Evolutionary conservation across 2,329 filamentous ascomycete genomes (phyloP), one percentile per base, ranked within the genome.

Genomic region (Graphiopsis chlorocephala): DNA sequence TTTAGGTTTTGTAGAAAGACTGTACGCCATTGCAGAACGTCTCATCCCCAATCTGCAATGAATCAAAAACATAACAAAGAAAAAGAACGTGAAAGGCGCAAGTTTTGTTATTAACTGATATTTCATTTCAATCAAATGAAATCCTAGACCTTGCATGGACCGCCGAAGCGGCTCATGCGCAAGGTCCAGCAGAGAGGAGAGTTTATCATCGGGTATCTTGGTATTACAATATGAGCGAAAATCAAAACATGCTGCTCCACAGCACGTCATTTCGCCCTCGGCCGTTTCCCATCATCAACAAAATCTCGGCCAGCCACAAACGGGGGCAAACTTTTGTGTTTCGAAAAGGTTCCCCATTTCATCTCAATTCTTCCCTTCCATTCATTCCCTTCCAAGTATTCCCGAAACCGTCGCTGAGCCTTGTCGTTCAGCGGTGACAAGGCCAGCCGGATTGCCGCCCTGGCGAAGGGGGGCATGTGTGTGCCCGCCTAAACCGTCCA

Each of bases 121-220:
- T 52, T 52, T 52, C 52, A 56, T 33, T 56, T 23, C 26, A 11
- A 20, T 15, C 58, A 38, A 63, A 65, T 45, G 60, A 68, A 67
- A 65, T 56, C 65, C 65, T 56, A 64, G 65, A 64, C 58, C 3
- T 15, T 4, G 26, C 20, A 50, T 50, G 64, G 53, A 64, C 45
- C 33, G n/a, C 61, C 57, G 15, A 15, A 35, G 31, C 31, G 12
- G 31, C 31, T 12, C 2, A 35, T 6, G 35, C 35, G 5, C 7
- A 60, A 61, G 67, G 64, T 65, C 67, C 63, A 68, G 67, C 65
- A 67, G 67, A 68, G 67, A 48, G 65, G 67, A 68, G 67, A 67
- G 55, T 66, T 33, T 61, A 57, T 55, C 50, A 25, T 38, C 61
- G 67, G 65, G 67, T 68, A 68, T 68, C 67, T 64, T 68, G 61